These are phyloP conservation scores for Microcera coccophila DNA, from an alignment of 2,329 filamentous ascomycete genomes.

Conservation along the genomic window DNA sequence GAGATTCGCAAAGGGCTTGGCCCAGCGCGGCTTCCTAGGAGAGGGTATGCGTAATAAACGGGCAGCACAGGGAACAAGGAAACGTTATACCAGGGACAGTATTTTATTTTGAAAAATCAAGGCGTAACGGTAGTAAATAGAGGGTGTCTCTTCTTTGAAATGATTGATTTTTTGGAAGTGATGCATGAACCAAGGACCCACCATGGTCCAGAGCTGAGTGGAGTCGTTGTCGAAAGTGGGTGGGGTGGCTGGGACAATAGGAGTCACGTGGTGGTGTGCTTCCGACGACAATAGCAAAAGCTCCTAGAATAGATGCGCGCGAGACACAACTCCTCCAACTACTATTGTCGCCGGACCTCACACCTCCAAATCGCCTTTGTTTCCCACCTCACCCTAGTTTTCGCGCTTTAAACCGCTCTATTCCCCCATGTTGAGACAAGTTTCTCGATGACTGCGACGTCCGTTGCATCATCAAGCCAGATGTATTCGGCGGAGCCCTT, in stretches of 20 bases:
- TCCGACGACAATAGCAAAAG: slow-evolving; percentile 9
- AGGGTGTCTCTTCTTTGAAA: no score
- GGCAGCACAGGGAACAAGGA: neutral
- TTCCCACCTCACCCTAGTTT: slow-evolving; percentile 6
- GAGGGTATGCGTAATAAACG: slow-evolving; percentile 12
- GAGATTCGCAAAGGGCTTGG: slow-evolving; percentile 80
- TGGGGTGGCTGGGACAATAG: slow-evolving; percentile 1
- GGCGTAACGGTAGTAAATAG: slow-evolving; percentile 14
- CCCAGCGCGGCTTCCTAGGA: slow-evolving; percentile 58
- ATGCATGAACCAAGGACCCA: neutral
- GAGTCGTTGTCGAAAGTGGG: neutral
- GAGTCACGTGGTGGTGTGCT: slow-evolving; percentile 18
- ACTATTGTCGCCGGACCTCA: neutral
- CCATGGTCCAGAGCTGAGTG: slow-evolving; percentile 1
- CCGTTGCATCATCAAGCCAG: slow-evolving; percentile 39
- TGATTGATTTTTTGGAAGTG: no score
- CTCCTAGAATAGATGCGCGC: slow-evolving; percentile 8
- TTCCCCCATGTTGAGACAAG: slow-evolving; percentile 33
- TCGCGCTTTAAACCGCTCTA: slow-evolving; percentile 3
- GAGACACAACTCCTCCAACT: neutral
- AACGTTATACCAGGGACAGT: slow-evolving; percentile 1
- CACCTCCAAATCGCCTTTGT: neutral
- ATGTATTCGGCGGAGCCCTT: slow-evolving; percentile 35
- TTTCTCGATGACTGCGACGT: slow-evolving; percentile 37
- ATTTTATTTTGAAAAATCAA: slow-evolving; percentile 3